Evolutionary conservation across 2,329 filamentous ascomycete genomes (phyloP).

Genomic region (Graphilbum ipis-grandicollis): DNA sequence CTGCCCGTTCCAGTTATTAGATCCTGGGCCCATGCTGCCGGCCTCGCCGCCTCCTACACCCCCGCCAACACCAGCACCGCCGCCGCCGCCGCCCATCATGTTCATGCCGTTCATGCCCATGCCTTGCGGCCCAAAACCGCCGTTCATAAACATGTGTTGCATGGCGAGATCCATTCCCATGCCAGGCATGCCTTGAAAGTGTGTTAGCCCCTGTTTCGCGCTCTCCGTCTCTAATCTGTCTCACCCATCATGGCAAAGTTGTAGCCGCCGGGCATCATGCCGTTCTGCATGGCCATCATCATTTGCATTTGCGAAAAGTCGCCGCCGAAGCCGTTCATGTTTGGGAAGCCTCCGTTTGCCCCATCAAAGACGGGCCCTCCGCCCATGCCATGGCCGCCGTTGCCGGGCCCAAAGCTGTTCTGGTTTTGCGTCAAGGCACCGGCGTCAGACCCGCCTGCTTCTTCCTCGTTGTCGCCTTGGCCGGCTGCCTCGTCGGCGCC

Average conservation of each 20-base stretch:
- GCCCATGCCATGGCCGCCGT: not conserved
- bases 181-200: slow-evolving; percentile 48
- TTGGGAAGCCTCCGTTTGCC: slow-evolving; percentile 31
- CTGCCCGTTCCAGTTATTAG: slow-evolving; percentile 67
- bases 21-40: slow-evolving; percentile 39
- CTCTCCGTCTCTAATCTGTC: too few species aligned
- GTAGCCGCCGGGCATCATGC: slow-evolving; percentile 38
- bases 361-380: too few species aligned
- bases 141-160: slow-evolving; percentile 63
- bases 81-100: slow-evolving; percentile 51
- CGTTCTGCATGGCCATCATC: slow-evolving; percentile 63
- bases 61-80: too few species aligned
- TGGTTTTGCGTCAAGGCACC: slow-evolving; percentile 10
- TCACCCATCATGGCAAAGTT: slow-evolving; percentile 74
- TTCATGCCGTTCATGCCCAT: slow-evolving; percentile 65
- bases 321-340: slow-evolving; percentile 32
- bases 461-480: not conserved
- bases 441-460: slow-evolving; percentile 3
- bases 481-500: slow-evolving; percentile 11
- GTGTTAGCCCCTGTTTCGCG: not conserved
- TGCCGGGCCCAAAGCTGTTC: slow-evolving; percentile 10
- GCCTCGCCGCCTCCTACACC: slow-evolving; percentile 48
- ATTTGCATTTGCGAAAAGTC: slow-evolving; percentile 65
- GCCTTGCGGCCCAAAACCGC: slow-evolving; percentile 32
- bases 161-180: slow-evolving; percentile 78